These are phyloP conservation scores for Teunomyces stri DNA, from an alignment of 805 yeast species.

Conservation along the genomic window DNA sequence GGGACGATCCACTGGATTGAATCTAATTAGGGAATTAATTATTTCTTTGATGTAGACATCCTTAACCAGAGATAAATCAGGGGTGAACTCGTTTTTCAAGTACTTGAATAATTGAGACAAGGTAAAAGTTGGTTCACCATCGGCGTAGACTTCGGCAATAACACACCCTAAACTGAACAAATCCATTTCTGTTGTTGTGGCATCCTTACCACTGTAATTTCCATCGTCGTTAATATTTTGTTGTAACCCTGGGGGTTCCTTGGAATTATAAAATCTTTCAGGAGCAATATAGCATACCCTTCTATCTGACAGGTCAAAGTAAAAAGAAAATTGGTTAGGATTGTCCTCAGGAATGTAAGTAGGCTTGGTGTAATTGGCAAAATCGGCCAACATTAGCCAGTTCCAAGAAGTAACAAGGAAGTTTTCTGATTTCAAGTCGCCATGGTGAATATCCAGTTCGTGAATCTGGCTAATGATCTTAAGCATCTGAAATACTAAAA, in stretches of 20 bases:
- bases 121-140: conserved; percentile 84
- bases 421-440: conserved; percentile 91
- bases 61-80: conserved; percentile 57
- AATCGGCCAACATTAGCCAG: conserved; percentile 81
- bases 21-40: conserved; percentile 58
- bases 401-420: conserved; percentile 84
- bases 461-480: conserved; percentile 66
- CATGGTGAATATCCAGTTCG: conserved; percentile 62
- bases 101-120: conserved; percentile 85
- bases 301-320: conserved; percentile 86
- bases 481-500: conserved; percentile 80
- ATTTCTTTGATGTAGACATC: conserved; percentile 52
- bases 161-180: conserved; percentile 82
- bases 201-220: conserved; percentile 19
- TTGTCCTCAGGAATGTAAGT: conserved; percentile 84
- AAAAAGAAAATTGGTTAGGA: conserved; percentile 88
- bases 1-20: conserved; percentile 61
- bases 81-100: conserved; percentile 63
- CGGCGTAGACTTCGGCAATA: conserved; percentile 82
- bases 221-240: conserved; percentile 24
- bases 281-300: conserved; percentile 92
- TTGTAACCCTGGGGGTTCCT: conserved; percentile 18
- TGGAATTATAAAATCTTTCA: conserved; percentile 63
- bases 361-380: conserved; percentile 77
- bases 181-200: conserved; percentile 68